Percentiles rank a stretch among this genome's conserved stretches.
phyloP scores from a whole-genome alignment of 1,284 basidiomycete genomes.

The Cryptococcus neoformans region DNA sequence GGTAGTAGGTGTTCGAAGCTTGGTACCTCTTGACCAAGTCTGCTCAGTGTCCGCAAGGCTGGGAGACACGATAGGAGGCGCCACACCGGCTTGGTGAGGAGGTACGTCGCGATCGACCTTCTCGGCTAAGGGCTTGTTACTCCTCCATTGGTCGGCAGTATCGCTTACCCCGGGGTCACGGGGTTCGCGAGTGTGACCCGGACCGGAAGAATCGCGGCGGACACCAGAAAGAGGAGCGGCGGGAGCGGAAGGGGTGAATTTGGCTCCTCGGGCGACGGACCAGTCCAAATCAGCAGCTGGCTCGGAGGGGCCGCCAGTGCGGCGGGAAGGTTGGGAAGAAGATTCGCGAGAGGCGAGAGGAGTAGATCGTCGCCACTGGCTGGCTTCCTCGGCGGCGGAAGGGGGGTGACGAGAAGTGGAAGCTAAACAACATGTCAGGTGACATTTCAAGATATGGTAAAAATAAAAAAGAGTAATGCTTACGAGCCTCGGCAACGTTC shows the following conservation, averaged over 20 bases:
- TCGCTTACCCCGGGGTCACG: conserved; percentile 47
- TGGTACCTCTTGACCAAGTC: conserved; percentile 51
- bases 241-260: conserved; percentile 47
- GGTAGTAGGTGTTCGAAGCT: conserved; percentile 31
- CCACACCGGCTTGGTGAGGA: conserved; percentile 27
- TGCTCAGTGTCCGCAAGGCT: conserved; percentile 69
- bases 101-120: conserved; percentile 22
- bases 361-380: conserved; percentile 80
- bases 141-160: conserved; percentile 52
- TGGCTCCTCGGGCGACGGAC: conserved; percentile 50
- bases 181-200: conserved; percentile 21
- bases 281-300: conserved; percentile 48
- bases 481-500: conserved; percentile 93
- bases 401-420: conserved; percentile 30
- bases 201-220: conserved; percentile 36
- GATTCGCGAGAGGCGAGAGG: conserved; percentile 64
- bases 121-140: conserved; percentile 43
- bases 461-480: conserved; percentile 43
- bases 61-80: conserved; percentile 18
- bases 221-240: conserved; percentile 12
- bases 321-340: conserved; percentile 17
- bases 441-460: neutral
- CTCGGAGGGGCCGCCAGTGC: conserved; percentile 27
- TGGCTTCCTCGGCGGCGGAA: conserved; percentile 52
- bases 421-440: neutral